Evolutionary conservation across 2,329 filamentous ascomycete genomes (phyloP).

Genomic region (Pestalotiopsis sp.): DNA sequence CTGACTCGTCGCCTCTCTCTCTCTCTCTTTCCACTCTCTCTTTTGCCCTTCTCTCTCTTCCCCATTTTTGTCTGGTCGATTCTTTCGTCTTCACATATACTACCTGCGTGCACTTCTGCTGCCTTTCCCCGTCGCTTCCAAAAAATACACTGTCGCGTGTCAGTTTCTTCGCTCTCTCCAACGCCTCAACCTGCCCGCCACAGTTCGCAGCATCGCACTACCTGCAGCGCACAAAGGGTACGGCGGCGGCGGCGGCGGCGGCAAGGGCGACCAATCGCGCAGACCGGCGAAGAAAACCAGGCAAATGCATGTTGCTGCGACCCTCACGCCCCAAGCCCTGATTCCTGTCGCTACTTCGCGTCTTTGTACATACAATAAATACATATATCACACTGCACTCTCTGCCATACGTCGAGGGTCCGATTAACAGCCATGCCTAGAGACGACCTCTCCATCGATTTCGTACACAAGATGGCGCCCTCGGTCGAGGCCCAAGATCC

Average conservation of each 20-base stretch:
- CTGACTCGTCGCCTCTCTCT: neutral
- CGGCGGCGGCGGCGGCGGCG: neutral
- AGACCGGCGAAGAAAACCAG: conserved; percentile 12
- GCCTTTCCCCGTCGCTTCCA: neutral
- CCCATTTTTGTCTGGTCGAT: neutral
- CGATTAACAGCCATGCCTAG: conserved; percentile 69
- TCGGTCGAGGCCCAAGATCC: conserved; percentile 61
- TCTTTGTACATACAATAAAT: conserved; percentile 25
- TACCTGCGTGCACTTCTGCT: neutral
- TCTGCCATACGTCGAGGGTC: conserved; percentile 24
- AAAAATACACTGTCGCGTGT: neutral
- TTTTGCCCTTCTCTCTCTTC: conserved; percentile 19
- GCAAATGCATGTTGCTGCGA: neutral
- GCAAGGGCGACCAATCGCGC: neutral
- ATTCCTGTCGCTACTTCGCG: conserved; percentile 16
- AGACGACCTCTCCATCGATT: conserved; percentile 73
- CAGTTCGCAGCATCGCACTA: neutral
- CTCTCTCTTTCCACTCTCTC: neutral
- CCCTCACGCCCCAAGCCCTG: neutral
- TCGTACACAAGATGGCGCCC: conserved; percentile 66
- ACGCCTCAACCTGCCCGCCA: neutral
- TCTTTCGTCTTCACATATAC: neutral
- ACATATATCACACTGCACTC: conserved; percentile 19
- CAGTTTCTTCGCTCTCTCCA: neutral
- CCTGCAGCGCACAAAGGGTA: neutral